Percentiles rank a stretch among this genome's conserved stretches.
phyloP scores from a whole-genome alignment of 2,329 filamentous ascomycete species.

The Ophiocordyceps sinensis region DNA sequence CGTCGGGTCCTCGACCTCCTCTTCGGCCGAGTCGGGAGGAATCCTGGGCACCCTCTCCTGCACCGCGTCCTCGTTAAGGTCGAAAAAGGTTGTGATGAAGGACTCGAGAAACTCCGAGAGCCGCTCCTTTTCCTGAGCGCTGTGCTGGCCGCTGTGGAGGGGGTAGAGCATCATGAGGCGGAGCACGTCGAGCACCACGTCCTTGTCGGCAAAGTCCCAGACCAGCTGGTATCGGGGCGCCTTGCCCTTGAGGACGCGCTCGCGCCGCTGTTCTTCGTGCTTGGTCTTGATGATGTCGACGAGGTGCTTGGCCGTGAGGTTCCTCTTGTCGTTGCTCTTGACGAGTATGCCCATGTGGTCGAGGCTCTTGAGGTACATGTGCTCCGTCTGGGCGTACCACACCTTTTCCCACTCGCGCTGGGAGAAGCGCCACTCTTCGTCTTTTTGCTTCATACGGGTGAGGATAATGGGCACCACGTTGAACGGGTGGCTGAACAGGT shows the following conservation, averaged over 20 bases:
- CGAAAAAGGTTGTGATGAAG: constrained; percentile 65
- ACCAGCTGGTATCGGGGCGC: constrained; percentile 58
- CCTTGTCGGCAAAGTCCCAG: constrained; percentile 59
- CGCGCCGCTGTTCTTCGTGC: constrained; percentile 75
- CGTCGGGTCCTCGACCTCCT: constrained; percentile 60
- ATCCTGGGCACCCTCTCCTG: constrained; percentile 53
- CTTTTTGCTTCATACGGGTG: constrained; percentile 82
- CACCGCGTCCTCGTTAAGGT: constrained; percentile 55
- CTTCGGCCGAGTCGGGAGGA: constrained; percentile 56
- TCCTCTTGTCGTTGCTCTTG: constrained; percentile 80
- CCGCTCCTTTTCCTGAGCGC: constrained; percentile 57
- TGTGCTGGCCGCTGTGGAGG: constrained; percentile 54
- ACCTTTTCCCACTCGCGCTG: constrained; percentile 98
- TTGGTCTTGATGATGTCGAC: constrained; percentile 84
- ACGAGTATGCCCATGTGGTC: constrained; percentile 92
- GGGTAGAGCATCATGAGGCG: constrained; percentile 51
- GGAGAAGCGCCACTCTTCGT: constrained; percentile 94
- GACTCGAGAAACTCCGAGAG: constrained; percentile 63
- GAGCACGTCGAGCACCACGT: constrained; percentile 48
- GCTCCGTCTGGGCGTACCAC: constrained; percentile 90
- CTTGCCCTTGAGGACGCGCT: constrained; percentile 47
- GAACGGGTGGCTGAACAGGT: constrained; percentile 74
- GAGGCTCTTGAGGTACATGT: constrained; percentile 88
- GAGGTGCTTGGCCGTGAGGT: constrained; percentile 79
- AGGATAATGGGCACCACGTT: constrained; percentile 81